Evolutionary conservation across 371 early-diverging fungal genomes (phyloP).

Genomic region (Furculomyces boomerangus): DNA sequence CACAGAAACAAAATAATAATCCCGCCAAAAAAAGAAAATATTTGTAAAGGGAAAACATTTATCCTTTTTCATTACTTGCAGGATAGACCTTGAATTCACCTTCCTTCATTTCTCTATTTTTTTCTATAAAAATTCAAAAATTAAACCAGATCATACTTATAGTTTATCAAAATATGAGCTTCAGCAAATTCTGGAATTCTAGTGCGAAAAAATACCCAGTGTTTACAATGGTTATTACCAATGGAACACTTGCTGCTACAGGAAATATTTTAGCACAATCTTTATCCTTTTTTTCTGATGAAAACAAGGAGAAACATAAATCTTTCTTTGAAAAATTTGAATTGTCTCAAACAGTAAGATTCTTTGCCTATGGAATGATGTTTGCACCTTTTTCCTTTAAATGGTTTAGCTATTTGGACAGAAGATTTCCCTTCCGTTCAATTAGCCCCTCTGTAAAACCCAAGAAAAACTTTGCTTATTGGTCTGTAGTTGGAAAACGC

Average conservation of each 20-base stretch:
- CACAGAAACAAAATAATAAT: no score
- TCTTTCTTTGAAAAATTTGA: slow-evolving; percentile 14
- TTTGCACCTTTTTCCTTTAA: slow-evolving; percentile 51
- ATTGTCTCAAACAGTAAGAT: slow-evolving; percentile 19
- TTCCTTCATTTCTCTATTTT: no score
- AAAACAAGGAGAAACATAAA: slow-evolving; percentile 9
- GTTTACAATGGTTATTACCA: slow-evolving; percentile 46
- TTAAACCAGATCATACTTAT: no score
- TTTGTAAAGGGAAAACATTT: no score
- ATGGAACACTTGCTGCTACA: slow-evolving; percentile 43
- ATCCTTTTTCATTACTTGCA: no score
- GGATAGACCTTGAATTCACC: no score
- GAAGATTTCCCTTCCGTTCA: slow-evolving; percentile 28
- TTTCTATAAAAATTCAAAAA: no score
- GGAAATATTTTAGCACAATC: slow-evolving; percentile 52
- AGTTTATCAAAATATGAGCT: neutral
- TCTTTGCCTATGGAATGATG: slow-evolving; percentile 49
- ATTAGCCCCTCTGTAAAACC: slow-evolving; percentile 1
- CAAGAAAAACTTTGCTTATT: slow-evolving; percentile 3
- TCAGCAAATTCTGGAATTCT: slow-evolving; percentile 10
- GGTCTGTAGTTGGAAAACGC: slow-evolving; percentile 23
- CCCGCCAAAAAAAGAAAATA: no score
- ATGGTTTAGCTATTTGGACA: slow-evolving; percentile 55
- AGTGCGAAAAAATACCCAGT: slow-evolving; percentile 32
- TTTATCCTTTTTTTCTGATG: slow-evolving; percentile 1